Conservation (phyloP, 2,329 filamentous ascomycete species). For the Cladosporium sp. region DNA sequence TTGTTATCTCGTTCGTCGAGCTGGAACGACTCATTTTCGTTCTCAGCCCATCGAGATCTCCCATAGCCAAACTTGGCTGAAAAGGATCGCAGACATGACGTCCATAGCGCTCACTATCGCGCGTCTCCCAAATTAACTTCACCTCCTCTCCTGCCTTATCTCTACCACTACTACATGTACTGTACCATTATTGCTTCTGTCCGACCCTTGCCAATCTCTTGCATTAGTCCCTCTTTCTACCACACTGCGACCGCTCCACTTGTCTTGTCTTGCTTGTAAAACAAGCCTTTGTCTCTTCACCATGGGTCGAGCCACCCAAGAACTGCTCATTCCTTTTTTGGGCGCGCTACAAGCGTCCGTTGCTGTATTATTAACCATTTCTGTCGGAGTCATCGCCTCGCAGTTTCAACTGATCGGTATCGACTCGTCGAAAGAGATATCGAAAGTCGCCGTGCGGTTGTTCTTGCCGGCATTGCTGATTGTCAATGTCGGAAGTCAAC, state of each 20-base stretch:
- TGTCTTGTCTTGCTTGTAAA: neutral
- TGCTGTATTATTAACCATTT: constrained; percentile 52
- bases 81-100: neutral
- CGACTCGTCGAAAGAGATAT: constrained; percentile 49
- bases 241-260: neutral
- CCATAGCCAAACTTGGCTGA: neutral
- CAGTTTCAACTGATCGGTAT: constrained; percentile 48
- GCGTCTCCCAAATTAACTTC: neutral
- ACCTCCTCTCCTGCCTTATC: neutral
- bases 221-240: neutral
- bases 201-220: neutral
- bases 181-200: neutral
- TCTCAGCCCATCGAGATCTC: neutral
- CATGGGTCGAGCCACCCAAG: constrained; percentile 12
- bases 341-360: constrained; percentile 54
- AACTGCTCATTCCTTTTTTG: constrained; percentile 41
- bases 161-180: neutral
- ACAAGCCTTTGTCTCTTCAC: neutral
- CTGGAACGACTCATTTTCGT: too few species aligned
- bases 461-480: constrained; percentile 53
- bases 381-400: constrained; percentile 48
- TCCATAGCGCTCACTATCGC: neutral
- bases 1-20: neutral
- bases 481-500: constrained; percentile 49
- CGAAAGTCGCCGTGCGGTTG: constrained; percentile 49